A percentile compares a stretch with the other conserved stretches of the same genome.
Conservation (phyloP, 1,139 yeast genomes). For the Saccharomyces hybrid region DNA sequence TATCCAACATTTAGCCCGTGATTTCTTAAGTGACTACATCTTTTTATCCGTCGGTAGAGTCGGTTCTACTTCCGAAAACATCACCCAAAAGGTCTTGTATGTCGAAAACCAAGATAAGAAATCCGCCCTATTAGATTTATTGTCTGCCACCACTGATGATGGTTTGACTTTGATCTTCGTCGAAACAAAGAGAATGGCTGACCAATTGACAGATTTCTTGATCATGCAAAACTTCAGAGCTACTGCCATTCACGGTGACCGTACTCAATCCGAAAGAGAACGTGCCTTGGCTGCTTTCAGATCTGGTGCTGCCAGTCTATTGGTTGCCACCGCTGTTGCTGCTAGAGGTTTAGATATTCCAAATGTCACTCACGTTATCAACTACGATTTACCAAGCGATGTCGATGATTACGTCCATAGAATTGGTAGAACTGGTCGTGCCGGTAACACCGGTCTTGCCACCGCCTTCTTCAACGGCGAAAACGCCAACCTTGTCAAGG, state of each 20-base stretch:
- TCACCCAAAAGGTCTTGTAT: constrained; percentile 85
- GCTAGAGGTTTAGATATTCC: constrained; percentile 99
- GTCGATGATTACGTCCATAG: constrained; percentile 98
- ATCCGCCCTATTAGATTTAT: constrained; percentile 81
- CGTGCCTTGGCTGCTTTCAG: constrained; percentile 72
- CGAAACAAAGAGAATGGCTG: constrained; percentile 98
- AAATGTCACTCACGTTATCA: constrained; percentile 94
- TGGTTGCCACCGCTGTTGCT: constrained; percentile 93
- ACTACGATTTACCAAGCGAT: constrained; percentile 93
- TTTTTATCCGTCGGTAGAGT: constrained; percentile 97
- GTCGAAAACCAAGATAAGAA: constrained; percentile 96
- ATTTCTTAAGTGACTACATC: constrained; percentile 90
- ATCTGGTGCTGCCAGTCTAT: constrained; percentile 50
- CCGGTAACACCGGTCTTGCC: constrained; percentile 97
- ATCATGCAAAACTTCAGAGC: constrained; percentile 90
- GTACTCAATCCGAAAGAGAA: constrained; percentile 97
- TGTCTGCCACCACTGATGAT: constrained; percentile 57
- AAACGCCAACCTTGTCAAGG: constrained; percentile 84
- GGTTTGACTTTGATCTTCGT: constrained; percentile 92
- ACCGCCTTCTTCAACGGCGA: constrained; percentile 97
- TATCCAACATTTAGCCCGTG: constrained; percentile 94
- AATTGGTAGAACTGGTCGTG: constrained; percentile 99
- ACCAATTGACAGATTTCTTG: constrained; percentile 85
- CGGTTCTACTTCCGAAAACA: constrained; percentile 95
- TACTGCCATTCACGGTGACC: constrained; percentile 97